Evolutionary conservation across 1,284 basidiomycete genomes (phyloP), one percentile per base, ranked within the genome.

Genomic region (Xerocomus cyaneibrunnescens): DNA sequence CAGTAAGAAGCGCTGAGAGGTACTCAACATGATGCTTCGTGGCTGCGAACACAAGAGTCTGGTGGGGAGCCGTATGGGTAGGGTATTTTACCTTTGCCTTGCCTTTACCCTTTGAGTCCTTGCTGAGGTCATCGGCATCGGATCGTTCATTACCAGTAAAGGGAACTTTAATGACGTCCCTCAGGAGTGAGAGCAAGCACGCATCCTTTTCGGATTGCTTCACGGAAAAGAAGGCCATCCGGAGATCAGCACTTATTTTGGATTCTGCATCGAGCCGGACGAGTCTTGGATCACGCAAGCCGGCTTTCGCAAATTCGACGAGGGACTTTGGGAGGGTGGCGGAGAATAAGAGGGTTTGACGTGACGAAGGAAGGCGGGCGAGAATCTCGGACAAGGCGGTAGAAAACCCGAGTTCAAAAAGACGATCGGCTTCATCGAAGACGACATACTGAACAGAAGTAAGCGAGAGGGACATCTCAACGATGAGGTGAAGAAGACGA

Each of bases 11-110:
- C 21, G 82, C 83, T 3, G 85, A 80, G 34, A 99, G 79, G 66
- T 98, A 99, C 69, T 99, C 97, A 67, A 99, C 95, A 64, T 99
- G 97, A 66, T 99, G 97, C 71, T 99, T 99, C n/a, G 97, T 99
- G 6, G 97, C 94, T 9, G 87, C 87, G 62, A 99, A 99, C 30
- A 99, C 81, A 55, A 99, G 85, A 0, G 94, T 97, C 70, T 99
- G 96, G 66, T 95, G 89, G 13, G 92, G 85, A 3, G 85, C 82
- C 2, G 76, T 85, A 35, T 64, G 66, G 28, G 57, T 50, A 3
- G 61, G 57, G 49, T 69, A 72, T 52, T 76, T 78, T 51, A 79
- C 77, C 41, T 72, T 72, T 48, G 70, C 68, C 61, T 80, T 84
- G 38, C 65, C 72, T 73, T 82, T 84, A 36, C 72, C 72, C 62